Conservation (phyloP, 106 monocot species). For the Dactylorhiza incarnata region DNA sequence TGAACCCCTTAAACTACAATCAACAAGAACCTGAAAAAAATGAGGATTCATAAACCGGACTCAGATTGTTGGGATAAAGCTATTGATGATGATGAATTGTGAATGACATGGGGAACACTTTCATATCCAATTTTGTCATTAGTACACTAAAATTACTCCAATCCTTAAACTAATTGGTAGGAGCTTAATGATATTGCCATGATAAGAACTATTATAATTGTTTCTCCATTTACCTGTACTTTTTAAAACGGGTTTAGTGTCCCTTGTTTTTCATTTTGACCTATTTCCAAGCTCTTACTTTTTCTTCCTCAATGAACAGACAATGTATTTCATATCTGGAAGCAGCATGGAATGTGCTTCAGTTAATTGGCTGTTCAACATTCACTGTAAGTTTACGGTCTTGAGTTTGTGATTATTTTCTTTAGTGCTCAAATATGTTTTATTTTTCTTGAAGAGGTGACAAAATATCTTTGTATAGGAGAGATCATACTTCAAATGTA, state of each 20-base stretch:
- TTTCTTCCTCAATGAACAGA: constrained; percentile 18
- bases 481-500: neutral
- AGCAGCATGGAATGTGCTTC: constrained; percentile 60
- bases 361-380: constrained; percentile 32
- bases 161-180: neutral
- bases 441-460: neutral
- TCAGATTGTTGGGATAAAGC: too few species aligned
- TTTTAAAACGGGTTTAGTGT: neutral
- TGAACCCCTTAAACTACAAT: too few species aligned
- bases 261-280: constrained; percentile 1
- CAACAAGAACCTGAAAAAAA: too few species aligned
- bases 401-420: neutral
- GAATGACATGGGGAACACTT: neutral
- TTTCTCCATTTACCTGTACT: neutral
- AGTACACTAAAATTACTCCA: neutral
- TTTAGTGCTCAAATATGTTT: neutral
- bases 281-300: neutral
- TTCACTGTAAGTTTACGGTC: constrained; percentile 41
- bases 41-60: too few species aligned
- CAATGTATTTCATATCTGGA: constrained; percentile 56
- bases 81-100: neutral
- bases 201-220: neutral
- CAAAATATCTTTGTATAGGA: neutral
- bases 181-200: neutral
- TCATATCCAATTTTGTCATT: neutral